These are phyloP conservation scores for Eucalyptus dawsonii DNA, from an alignment of 345 rosid genomes.

Conservation along the genomic window DNA sequence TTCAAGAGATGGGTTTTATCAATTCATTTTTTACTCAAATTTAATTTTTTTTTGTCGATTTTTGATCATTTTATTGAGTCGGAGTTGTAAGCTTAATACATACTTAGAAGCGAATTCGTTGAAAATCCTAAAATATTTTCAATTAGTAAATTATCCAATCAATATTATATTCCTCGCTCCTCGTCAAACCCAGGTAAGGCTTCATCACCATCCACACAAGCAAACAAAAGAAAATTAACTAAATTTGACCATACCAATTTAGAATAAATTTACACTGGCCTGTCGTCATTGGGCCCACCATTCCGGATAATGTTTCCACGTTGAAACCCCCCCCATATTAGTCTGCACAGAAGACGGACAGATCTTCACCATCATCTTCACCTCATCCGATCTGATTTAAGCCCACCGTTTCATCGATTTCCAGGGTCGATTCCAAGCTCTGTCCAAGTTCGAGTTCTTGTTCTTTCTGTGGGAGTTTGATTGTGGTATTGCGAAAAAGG, in stretches of 20 bases:
- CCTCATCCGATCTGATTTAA: background rate
- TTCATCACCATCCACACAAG: background rate
- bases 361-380: background rate
- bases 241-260: background rate
- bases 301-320: background rate
- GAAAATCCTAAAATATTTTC: background rate
- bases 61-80: rapidly evolving
- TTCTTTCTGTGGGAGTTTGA: background rate
- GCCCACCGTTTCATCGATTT: background rate
- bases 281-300: background rate
- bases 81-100: rapidly evolving
- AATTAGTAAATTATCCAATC: background rate
- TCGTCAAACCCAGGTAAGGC: background rate
- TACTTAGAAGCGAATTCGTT: rapidly evolving
- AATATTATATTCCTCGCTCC: background rate
- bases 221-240: background rate
- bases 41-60: too few relatives aligned
- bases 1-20: background rate
- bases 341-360: background rate
- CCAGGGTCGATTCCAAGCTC: background rate
- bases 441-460: background rate
- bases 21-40: background rate
- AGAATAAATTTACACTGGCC: conserved; percentile 27
- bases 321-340: background rate
- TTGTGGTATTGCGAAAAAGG: background rate